Conservation (phyloP, 202 grass and related monocot species). For the Elaeis oleifera region DNA sequence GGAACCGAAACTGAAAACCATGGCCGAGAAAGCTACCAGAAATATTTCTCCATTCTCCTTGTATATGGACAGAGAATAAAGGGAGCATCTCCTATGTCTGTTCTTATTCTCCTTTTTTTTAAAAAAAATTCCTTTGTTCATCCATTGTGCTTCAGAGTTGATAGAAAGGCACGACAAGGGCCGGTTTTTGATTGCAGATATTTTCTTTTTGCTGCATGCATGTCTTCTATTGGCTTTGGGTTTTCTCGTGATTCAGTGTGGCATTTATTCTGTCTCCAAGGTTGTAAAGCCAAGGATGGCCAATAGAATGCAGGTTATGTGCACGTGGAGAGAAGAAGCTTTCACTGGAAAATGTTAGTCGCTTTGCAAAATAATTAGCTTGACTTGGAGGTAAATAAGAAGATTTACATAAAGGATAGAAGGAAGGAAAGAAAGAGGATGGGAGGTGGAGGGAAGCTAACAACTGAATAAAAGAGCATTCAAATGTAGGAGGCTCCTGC, state of each 20-base stretch:
- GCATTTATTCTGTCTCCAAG: neutral
- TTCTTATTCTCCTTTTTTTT: slow-evolving; percentile 40
- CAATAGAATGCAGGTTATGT: too few relatives aligned
- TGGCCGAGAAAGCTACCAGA: slow-evolving; percentile 34
- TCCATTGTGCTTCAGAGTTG: slow-evolving; percentile 26
- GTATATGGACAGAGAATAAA: slow-evolving; percentile 46
- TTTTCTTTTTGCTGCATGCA: too few relatives aligned
- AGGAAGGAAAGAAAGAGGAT: too few relatives aligned
- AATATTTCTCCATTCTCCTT: slow-evolving; percentile 30
- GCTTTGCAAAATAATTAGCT: too few relatives aligned
- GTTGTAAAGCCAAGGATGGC: too few relatives aligned
- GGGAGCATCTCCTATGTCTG: slow-evolving; percentile 41
- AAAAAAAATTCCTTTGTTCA: slow-evolving; percentile 10
- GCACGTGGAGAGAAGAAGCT: too few relatives aligned
- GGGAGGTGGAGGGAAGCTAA: too few relatives aligned
- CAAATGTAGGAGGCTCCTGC: too few relatives aligned
- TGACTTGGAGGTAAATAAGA: too few relatives aligned
- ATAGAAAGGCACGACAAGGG: slow-evolving; percentile 30
- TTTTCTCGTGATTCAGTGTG: neutral
- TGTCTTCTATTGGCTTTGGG: neutral
- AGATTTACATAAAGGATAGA: too few relatives aligned
- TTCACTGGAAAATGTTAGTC: too few relatives aligned
- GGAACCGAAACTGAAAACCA: slow-evolving; percentile 29
- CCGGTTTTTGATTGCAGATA: slow-evolving; percentile 30
- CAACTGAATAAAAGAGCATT: too few relatives aligned